A percentile compares a stretch with the other conserved stretches of the same genome.
phyloP scores from a whole-genome alignment of 805 yeast genomes.

The Starmerella scarabaei region DNA sequence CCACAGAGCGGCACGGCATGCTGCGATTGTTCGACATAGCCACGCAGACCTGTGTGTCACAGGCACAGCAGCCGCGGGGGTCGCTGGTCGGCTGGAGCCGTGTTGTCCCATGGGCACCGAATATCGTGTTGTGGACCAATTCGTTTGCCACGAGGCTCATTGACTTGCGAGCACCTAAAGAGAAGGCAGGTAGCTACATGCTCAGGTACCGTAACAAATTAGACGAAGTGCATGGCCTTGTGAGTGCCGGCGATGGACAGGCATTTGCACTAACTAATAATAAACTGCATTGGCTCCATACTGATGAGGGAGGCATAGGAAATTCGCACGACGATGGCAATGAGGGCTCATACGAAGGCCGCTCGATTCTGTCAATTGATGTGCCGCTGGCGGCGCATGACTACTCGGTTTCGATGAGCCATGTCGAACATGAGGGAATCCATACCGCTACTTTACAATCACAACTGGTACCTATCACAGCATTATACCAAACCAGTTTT shows the following conservation, averaged over 20 bases:
- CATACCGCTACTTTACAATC: conserved; percentile 25
- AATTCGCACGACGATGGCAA: too few species aligned
- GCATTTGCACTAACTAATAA: conserved; percentile 50
- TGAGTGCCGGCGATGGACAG: conserved; percentile 19
- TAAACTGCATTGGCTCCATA: conserved; percentile 50
- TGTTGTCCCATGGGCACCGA: conserved; percentile 3
- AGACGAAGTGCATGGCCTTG: neutral
- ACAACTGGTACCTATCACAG: conserved; percentile 25
- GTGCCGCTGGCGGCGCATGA: conserved; percentile 50
- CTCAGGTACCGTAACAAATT: neutral
- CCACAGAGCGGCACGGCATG: conserved; percentile 2
- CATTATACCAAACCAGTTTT: conserved; percentile 19
- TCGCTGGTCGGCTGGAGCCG: conserved; percentile 18
- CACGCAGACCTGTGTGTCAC: conserved; percentile 1
- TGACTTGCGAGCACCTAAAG: conserved; percentile 8
- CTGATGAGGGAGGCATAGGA: too few species aligned
- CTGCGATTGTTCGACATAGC: conserved; percentile 3
- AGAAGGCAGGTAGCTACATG: neutral
- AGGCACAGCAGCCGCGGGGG: conserved; percentile 8
- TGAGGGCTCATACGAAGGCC: conserved; percentile 29
- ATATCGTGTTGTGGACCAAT: conserved; percentile 16
- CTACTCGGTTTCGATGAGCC: conserved; percentile 35
- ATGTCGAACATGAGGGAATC: conserved; percentile 21
- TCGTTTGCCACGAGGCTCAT: conserved; percentile 8
- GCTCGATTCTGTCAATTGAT: conserved; percentile 45